These are phyloP conservation scores for Fistulifera solaris DNA, from an alignment of 108 stramenopile genomes.

Conservation along the genomic window DNA sequence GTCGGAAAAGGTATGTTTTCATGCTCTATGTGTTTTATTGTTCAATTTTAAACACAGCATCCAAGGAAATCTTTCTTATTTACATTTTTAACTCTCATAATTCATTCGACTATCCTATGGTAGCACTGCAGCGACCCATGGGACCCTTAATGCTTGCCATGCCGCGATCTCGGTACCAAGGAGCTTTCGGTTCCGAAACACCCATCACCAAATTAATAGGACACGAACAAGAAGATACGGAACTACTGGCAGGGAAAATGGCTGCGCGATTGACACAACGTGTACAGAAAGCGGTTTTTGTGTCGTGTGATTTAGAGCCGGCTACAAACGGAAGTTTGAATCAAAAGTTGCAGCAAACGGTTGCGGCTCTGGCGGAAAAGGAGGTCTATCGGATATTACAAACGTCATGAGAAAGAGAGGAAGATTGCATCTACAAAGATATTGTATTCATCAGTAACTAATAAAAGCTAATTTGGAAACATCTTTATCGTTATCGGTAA, in stretches of 20 bases:
- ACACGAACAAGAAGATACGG: constrained; percentile 47
- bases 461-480: background rate
- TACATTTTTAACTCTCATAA: background rate
- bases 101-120: background rate
- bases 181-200: constrained; percentile 27
- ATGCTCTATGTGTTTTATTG: background rate
- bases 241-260: constrained; percentile 54
- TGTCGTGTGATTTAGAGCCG: constrained; percentile 44
- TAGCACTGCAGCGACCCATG: constrained; percentile 30
- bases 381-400: constrained; percentile 28
- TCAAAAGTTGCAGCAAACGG: constrained; percentile 18
- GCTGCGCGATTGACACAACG: constrained; percentile 41
- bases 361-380: constrained; percentile 60
- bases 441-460: background rate
- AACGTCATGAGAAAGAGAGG: background rate
- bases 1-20: constrained; percentile 5
- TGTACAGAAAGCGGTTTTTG: constrained; percentile 51
- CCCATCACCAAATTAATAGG: constrained; percentile 58
- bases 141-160: constrained; percentile 53
- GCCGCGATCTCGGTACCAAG: constrained; percentile 39
- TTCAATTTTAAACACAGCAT: no score
- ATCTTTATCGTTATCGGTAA: no score
- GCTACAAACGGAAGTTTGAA: constrained; percentile 23
- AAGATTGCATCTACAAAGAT: constrained; percentile 1
- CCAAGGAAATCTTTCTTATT: background rate